A percentile compares a stretch with the other conserved stretches of the same genome.
Conservation (phyloP, 148 eudicot species). For the Persicaria tinctoria region DNA sequence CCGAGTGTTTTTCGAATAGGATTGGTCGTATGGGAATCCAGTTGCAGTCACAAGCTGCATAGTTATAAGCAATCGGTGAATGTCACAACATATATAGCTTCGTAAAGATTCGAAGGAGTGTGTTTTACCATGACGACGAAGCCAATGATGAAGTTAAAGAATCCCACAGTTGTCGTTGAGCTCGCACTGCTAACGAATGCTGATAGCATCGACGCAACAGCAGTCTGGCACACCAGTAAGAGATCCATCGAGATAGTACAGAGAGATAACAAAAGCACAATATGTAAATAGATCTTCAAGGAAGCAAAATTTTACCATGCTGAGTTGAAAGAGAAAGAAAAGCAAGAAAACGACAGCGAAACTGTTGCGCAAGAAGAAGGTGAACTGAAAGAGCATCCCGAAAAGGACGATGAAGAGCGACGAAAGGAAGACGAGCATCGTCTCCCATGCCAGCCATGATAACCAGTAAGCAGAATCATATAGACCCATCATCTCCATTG, state of each 20-base stretch:
- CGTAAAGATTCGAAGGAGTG: background rate
- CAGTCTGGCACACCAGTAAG: constrained; percentile 29
- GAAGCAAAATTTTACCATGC: constrained; percentile 40
- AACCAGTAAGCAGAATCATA: constrained; percentile 92
- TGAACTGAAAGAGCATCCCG: constrained; percentile 76
- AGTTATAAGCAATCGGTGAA: too few species aligned
- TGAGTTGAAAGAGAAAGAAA: constrained; percentile 69
- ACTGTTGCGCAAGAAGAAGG: constrained; percentile 63
- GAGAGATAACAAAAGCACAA: background rate
- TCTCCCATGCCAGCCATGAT: constrained; percentile 77
- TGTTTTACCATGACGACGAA: constrained; percentile 47
- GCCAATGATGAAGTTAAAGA: constrained; percentile 49
- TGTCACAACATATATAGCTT: too few species aligned
- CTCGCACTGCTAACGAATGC: constrained; percentile 53
- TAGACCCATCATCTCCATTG: constrained; percentile 86
- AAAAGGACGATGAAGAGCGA: constrained; percentile 53
- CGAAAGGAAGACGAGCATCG: constrained; percentile 36
- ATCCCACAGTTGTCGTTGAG: constrained; percentile 51
- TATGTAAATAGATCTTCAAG: background rate
- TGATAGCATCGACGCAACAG: constrained; percentile 56
- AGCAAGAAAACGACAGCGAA: constrained; percentile 57
- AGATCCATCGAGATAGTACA: too few species aligned
- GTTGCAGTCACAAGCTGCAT: too few species aligned
- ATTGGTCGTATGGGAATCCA: too few species aligned
- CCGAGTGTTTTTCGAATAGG: too few species aligned